Conservation (phyloP, 768 basidiomycete genomes). For the Boletus vermiculosoides region DNA sequence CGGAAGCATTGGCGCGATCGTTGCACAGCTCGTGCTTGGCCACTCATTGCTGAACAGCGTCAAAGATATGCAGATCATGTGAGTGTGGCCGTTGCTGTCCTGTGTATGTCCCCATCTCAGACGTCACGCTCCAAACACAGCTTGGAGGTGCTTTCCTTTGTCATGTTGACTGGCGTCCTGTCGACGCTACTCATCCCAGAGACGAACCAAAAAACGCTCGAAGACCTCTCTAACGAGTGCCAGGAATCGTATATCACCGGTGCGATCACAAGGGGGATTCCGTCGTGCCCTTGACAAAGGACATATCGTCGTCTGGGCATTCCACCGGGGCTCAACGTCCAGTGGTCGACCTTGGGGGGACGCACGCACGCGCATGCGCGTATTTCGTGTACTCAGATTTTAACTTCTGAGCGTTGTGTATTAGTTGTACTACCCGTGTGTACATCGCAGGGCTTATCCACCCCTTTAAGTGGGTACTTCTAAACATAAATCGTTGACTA, state of each 20-base stretch:
- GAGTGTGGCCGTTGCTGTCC: slow-evolving; percentile 26
- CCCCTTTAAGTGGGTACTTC: neutral
- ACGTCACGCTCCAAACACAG: slow-evolving; percentile 30
- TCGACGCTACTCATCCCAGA: slow-evolving; percentile 83
- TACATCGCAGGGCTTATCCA: neutral
- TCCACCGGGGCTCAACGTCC: neutral
- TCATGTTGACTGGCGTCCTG: slow-evolving; percentile 82
- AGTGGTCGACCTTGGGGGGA: neutral
- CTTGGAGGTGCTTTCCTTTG: slow-evolving; percentile 74
- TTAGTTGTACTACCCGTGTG: neutral
- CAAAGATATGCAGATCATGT: slow-evolving; percentile 66
- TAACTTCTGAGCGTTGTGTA: neutral
- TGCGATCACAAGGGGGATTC: slow-evolving; percentile 15
- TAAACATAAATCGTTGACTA: neutral
- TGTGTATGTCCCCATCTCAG: slow-evolving; percentile 1
- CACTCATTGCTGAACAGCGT: slow-evolving; percentile 54
- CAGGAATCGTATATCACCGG: slow-evolving; percentile 57
- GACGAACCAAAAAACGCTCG: slow-evolving; percentile 63
- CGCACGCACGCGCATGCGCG: neutral
- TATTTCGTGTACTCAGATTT: neutral
- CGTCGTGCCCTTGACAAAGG: neutral
- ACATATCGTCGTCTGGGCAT: neutral
- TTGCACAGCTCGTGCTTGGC: slow-evolving; percentile 74
- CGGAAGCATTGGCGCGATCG: slow-evolving; percentile 74
- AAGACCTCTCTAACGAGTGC: slow-evolving; percentile 70